phyloP scores from a whole-genome alignment of 345 rosid species.

The Gossypium anomalum region DNA sequence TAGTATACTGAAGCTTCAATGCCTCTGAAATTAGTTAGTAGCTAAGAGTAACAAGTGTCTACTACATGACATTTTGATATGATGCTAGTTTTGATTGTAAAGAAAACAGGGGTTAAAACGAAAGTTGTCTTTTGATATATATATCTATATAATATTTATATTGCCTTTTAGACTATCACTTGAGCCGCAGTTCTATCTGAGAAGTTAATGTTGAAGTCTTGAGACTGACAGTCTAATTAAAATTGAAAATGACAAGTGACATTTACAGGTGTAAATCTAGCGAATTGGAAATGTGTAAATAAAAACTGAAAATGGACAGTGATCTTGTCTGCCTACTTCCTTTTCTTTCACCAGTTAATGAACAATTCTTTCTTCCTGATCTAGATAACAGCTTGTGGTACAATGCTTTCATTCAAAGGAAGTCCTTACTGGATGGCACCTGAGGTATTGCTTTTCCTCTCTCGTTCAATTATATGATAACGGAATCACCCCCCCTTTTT shows the following conservation, averaged over 20 bases:
- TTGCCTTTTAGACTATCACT: background rate
- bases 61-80: background rate
- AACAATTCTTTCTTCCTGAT: constrained; percentile 19
- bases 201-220: background rate
- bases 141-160: background rate
- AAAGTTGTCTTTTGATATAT: background rate
- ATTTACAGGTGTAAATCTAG: background rate
- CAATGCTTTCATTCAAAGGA: constrained; percentile 97
- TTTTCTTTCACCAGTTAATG: background rate
- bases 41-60: background rate
- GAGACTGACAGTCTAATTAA: background rate
- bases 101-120: background rate
- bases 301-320: background rate
- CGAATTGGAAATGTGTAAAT: background rate
- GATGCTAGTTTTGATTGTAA: background rate
- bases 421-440: constrained; percentile 99
- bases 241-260: too few relatives aligned
- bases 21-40: background rate
- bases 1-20: background rate
- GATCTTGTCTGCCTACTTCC: background rate
- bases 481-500: background rate
- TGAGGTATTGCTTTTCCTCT: constrained; percentile 48
- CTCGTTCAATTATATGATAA: background rate
- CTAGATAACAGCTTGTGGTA: constrained; percentile 63
- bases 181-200: background rate